Percentiles rank a stretch among this genome's conserved stretches.
phyloP scores from a whole-genome alignment of 768 basidiomycete genomes.

The Boletus rex-veris region DNA sequence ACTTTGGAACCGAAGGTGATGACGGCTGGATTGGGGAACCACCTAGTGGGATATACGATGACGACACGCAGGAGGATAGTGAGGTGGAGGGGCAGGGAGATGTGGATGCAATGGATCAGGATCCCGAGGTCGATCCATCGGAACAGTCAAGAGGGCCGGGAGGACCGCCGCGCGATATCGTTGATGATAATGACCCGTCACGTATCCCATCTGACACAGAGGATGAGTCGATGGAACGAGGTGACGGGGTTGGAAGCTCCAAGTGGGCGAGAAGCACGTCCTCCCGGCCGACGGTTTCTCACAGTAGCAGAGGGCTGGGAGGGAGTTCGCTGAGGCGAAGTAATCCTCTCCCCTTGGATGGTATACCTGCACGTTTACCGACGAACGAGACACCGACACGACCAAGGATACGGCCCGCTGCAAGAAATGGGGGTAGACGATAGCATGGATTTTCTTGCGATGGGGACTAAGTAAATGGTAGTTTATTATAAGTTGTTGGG shows the following conservation, averaged over 20 bases:
- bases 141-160: conserved; percentile 29
- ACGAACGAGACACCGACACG: conserved; percentile 60
- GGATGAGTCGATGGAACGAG: conserved; percentile 33
- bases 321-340: conserved; percentile 25
- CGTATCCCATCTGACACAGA: conserved; percentile 28
- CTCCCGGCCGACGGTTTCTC: conserved; percentile 15
- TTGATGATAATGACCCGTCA: conserved; percentile 24
- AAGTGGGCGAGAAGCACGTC: conserved; percentile 29
- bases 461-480: too few species aligned
- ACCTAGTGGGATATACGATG: conserved; percentile 71
- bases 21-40: conserved; percentile 85
- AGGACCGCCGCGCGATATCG: conserved; percentile 25
- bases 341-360: conserved; percentile 26
- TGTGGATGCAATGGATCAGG: conserved; percentile 74
- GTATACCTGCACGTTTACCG: conserved; percentile 35
- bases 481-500: background rate
- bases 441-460: conserved; percentile 21
- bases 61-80: conserved; percentile 45
- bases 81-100: conserved; percentile 55
- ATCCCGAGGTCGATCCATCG: conserved; percentile 36
- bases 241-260: conserved; percentile 26
- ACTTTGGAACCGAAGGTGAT: conserved; percentile 71
- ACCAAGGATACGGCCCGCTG: conserved; percentile 47
- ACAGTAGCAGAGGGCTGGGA: conserved; percentile 12
- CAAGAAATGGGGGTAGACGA: conserved; percentile 42